Base-by-base conservation (phyloP, 192 early-diverging fungal species). In the Umbelopsis sp. region DNA sequence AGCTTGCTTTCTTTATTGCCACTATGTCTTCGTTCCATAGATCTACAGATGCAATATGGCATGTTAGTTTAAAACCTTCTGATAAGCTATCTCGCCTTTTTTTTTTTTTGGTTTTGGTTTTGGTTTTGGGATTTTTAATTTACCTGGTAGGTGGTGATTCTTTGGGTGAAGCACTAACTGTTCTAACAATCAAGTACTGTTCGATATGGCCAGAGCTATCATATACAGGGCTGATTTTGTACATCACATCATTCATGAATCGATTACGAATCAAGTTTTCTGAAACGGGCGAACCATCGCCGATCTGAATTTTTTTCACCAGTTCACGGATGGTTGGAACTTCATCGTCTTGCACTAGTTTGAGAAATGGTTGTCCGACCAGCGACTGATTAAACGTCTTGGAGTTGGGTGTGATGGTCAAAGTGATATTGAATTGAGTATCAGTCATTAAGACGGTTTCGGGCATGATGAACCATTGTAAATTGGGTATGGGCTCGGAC, bases 391-490 rank as follows among this genome's bases (percentile, higher is more conserved):
- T 69, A 48, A 69, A 69, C n/a, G 67, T 16, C 22, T 49, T 52
- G 51, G 67, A 51, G 27, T 69, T 46, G n/a, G 67, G 67, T 18
- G 67, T 52, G 25, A 69, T 49, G 67, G 48, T 69, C 11, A 46
- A 20, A 20, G 20, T 16, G 25, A 69, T 69, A 27, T 21, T 49
- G 35, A 49, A 33, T 41, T 52, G 33, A 21, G 67, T 21, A 3
- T 69, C 67, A 22, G 51, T 49, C 49, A 69, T 69, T 1, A 69
- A 35, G 5, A 51, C 37, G 7, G 67, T 49, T 41, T 69, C 67
- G 10, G 67, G 47, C 67, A 69, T 69, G 27, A 41, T 33, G 27
- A 48, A 52, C 67, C 67, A 69, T 48, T 49, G 67, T 48, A 69
- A 41, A 48, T 69, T 49, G 46, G 47, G 67, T 15, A 41, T 67